These are phyloP conservation scores for Botrytis cinerea DNA, from an alignment of 2,329 filamentous ascomycete genomes.

Conservation along the genomic window DNA sequence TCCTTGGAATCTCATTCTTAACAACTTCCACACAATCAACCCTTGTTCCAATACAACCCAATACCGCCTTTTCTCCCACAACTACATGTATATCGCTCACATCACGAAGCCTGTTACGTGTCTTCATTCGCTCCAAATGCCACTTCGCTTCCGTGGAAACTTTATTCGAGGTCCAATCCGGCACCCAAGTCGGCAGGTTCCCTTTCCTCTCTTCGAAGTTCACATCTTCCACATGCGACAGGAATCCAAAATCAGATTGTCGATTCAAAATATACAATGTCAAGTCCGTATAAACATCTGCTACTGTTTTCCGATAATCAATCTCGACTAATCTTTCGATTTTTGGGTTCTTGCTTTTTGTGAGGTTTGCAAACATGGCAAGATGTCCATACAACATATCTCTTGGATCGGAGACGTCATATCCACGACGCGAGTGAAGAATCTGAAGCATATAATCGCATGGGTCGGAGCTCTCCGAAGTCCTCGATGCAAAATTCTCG, in stretches of 20 bases:
- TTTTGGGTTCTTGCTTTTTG: not conserved
- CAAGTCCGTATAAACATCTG: not conserved
- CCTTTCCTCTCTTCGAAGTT: not conserved
- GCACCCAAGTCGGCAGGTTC: not conserved
- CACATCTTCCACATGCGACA: not conserved
- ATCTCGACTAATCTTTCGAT: not conserved
- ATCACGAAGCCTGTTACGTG: no score
- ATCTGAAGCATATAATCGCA: not conserved
- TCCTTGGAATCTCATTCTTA: not conserved
- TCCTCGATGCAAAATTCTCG: not conserved
- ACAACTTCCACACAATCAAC: not conserved
- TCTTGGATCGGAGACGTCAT: not conserved
- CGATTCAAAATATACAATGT: not conserved
- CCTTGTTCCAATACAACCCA: not conserved
- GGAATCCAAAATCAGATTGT: not conserved
- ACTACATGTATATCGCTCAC: not conserved
- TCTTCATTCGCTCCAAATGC: not conserved
- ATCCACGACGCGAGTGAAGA: not conserved
- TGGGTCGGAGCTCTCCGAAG: not conserved
- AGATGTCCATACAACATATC: slow-evolving; percentile 1
- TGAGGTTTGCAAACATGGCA: not conserved
- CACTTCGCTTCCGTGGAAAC: not conserved
- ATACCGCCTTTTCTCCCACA: not conserved
- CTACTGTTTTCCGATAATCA: not conserved
- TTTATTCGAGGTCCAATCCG: not conserved